Percentiles rank a stretch among this genome's conserved stretches.
These are phyloP conservation scores for Wallacemonas sp. DNA, from an alignment of 208 protist genomes.

Conservation along the genomic window DNA sequence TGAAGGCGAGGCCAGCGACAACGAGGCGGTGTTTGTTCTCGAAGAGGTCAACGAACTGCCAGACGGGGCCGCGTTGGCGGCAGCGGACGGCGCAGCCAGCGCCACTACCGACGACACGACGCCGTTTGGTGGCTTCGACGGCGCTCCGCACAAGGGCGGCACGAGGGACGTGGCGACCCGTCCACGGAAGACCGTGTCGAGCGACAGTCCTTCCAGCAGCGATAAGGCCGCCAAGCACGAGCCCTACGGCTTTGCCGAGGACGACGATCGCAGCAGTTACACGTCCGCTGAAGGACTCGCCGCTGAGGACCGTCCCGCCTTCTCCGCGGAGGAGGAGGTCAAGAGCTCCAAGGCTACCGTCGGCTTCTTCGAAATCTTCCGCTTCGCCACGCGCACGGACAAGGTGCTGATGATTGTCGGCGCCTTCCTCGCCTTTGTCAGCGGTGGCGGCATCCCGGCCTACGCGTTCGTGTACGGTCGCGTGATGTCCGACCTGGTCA, in stretches of 20 bases:
- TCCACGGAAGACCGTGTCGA: neutral
- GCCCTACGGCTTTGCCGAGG: conserved; percentile 1
- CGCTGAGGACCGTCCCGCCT: conserved; percentile 9
- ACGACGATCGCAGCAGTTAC: neutral
- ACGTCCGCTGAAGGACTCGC: neutral
- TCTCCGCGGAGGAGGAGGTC: conserved; percentile 28
- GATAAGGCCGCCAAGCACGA: neutral
- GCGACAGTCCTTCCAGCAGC: neutral
- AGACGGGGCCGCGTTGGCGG: neutral
- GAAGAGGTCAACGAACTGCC: neutral
- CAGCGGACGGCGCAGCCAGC: neutral
- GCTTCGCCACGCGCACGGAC: conserved; percentile 43
- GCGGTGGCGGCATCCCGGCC: conserved; percentile 59
- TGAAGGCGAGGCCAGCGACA: neutral
- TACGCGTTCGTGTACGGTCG: conserved; percentile 75
- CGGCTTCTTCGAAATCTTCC: conserved; percentile 32
- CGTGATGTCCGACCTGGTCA: conserved; percentile 63
- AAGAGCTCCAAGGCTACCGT: conserved; percentile 9
- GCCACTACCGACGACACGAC: neutral
- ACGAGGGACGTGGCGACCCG: neutral
- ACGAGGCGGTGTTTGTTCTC: conserved; percentile 6
- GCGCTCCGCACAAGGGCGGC: neutral
- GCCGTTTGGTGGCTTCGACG: neutral
- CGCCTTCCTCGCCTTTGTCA: conserved; percentile 19
- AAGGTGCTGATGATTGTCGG: conserved; percentile 57